Base-by-base conservation (phyloP, 2,329 filamentous ascomycete genomes). In the Ophiosphaerella korrae region DNA sequence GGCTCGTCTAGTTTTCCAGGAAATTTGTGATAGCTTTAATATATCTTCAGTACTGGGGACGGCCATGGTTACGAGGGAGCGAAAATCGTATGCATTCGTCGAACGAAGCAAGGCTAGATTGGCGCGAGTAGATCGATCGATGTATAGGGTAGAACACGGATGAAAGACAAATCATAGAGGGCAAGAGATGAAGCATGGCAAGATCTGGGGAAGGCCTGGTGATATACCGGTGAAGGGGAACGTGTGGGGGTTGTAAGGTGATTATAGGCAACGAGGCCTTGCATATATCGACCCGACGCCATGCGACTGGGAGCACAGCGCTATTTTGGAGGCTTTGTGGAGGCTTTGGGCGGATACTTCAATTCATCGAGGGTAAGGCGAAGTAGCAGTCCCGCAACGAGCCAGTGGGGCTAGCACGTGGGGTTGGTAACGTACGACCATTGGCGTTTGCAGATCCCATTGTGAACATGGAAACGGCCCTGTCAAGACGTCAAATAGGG, bases 1-100 rank as follows among this genome's bases (percentile, higher is more conserved):
- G 1, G 76, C 72, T 42, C 75, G 63, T 23, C 75, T 76, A 35
- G 76, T 74, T 53, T 73, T 77, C 76, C 76, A 79, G 18, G 77
- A 76, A 36, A 73, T 68, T 58, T 79, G 76, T 5, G 75, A 78
- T 13, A 79, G 68, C 71, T 77, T 75, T 35, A 79, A 58, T 16
- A 78, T 75, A 63, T 79, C 77, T 48, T 76, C 77, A 50, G 72
- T 64, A 24, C 55, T 74, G 49, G 68, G 70, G 52, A 70, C 62
- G 44, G 66, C 48, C 70, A 73, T 74, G 23, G 47, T 58, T 48
- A 47, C 34, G 40, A 35, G 34, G 6, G 32, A 21, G 29, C 37
- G 26, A 3, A 44, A 35, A 46, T 44, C 59, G 62, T 63, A 52
- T 42, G 55, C 11, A 24, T 13, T 6, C 11, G 18, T 14, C 24